A percentile compares a stretch with the other conserved stretches of the same genome.
phyloP scores from a whole-genome alignment of 345 rosid species.

The Salix udensis region DNA sequence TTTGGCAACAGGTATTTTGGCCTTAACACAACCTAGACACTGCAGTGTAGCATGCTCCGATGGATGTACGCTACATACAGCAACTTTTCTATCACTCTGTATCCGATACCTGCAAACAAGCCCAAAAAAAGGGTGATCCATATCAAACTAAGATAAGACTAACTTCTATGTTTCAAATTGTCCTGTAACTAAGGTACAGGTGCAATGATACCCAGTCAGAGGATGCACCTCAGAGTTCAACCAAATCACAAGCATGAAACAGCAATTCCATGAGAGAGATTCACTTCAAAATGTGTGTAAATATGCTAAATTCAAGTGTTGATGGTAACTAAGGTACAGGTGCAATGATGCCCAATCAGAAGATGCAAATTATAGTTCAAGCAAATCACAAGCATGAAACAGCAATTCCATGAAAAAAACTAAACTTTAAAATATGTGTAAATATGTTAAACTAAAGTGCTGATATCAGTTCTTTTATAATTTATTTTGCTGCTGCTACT shows the following conservation, averaged over 20 bases:
- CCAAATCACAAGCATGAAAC: neutral
- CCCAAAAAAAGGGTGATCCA: conserved; percentile 6
- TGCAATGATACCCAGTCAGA: neutral
- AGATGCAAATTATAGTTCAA: neutral
- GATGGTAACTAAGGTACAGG: neutral
- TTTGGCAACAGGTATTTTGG: conserved; percentile 74
- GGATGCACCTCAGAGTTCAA: neutral
- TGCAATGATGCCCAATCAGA: too few species aligned
- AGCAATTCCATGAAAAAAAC: neutral
- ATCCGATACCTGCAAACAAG: conserved; percentile 71
- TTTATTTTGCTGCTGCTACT: neutral
- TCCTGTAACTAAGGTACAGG: neutral
- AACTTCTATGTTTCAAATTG: neutral
- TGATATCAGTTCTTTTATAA: neutral
- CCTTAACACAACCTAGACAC: conserved; percentile 84
- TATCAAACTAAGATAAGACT: neutral
- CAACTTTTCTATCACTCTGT: conserved; percentile 85
- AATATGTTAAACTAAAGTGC: neutral
- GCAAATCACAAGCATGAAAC: neutral
- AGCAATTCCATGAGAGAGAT: neutral
- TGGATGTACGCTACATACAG: conserved; percentile 88
- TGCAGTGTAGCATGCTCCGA: conserved; percentile 84
- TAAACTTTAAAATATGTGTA: neutral
- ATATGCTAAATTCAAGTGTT: neutral
- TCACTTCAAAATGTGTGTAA: neutral